Conservation (phyloP, 495 filamentous ascomycete species). For the Platismatia glauca region DNA sequence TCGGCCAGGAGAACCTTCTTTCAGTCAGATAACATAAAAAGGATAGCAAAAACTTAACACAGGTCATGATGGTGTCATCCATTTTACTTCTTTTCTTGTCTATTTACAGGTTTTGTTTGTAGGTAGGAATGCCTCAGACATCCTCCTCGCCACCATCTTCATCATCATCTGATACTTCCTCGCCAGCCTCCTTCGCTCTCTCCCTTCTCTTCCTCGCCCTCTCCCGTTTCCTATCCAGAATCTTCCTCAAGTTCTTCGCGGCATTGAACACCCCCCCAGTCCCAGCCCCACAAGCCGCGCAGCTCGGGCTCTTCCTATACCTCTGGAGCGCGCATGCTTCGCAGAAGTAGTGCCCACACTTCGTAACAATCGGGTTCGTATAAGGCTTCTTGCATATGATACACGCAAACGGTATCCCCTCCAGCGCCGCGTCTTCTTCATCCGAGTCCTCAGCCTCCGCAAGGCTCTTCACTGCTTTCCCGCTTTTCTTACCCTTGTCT, state of each 20-base stretch:
- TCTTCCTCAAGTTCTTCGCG: slow-evolving; percentile 70
- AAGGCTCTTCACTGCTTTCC: slow-evolving; percentile 42
- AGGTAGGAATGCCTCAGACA: not conserved
- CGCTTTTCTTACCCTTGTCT: slow-evolving; percentile 57
- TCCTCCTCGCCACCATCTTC: slow-evolving; percentile 29
- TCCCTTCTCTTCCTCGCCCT: slow-evolving; percentile 56
- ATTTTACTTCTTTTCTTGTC: not conserved
- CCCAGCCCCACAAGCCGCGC: slow-evolving; percentile 74
- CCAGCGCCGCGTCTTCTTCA: slow-evolving; percentile 65
- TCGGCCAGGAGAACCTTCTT: slow-evolving; percentile 35
- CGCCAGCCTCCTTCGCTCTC: slow-evolving; percentile 61
- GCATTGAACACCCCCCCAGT: slow-evolving; percentile 86
- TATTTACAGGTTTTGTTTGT: not conserved
- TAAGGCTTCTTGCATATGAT: slow-evolving; percentile 82
- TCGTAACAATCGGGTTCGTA: slow-evolving; percentile 73
- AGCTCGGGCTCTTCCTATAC: slow-evolving; percentile 73
- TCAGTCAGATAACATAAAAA: not conserved
- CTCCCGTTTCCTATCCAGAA: slow-evolving; percentile 77
- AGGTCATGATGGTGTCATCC: not conserved
- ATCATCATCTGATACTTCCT: slow-evolving; percentile 59
- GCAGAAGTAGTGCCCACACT: slow-evolving; percentile 95
- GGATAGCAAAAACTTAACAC: not conserved
- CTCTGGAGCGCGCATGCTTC: slow-evolving; percentile 75
- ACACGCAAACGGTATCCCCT: slow-evolving; percentile 92
- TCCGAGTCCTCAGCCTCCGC: slow-evolving; percentile 49